Base-by-base conservation (phyloP, 352 stramenopile species). In the Globisporangium canariense region DNA sequence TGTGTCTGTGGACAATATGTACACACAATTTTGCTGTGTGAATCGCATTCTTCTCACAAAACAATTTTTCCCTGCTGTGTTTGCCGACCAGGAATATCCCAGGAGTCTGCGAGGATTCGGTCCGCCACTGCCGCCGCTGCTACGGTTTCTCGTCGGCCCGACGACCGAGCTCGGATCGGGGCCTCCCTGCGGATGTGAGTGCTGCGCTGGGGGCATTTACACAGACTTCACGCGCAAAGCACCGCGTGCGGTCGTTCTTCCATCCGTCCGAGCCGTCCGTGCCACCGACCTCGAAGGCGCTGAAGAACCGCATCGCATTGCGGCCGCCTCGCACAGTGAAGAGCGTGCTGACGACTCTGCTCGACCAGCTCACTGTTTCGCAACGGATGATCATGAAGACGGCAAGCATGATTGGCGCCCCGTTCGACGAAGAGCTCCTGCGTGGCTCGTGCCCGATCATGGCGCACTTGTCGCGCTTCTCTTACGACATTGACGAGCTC, bases 341-440 rank as follows among this genome's bases (percentile, higher is more conserved):
- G 61, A 92, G 81, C 45, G 83, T 96, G 2, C 69, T 96, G 16
- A 93, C 86, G 28, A 94, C 85, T 14, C 69, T 92, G 71, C 70
- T 96, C 3, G 87, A 96, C 47, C 83, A 93, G 55, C 73, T 96
- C 20, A 91, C 82, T 1, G 81, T 93, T 1, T 93, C 83, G 7
- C 87, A 96, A 64, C 78, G 81, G 32, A 93, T 94, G 82, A 72
- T 96, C 14, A 84, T 96, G 77, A 96, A 96, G 65, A 96, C 87
- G 11, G 87, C 87, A 8, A 96, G 85, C 53, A 80, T 89, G 22
- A 88, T 96, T 32, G 87, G 83, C 7, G 70, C 80, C 4, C 65
- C 77, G 7, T 96, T 96, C 70, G 87, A 96, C 55, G 75, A 88
- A 49, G 83, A 93, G 40, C 71, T 85, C 11, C 71, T 96, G 20